Percentiles rank a stretch among this genome's conserved stretches.
phyloP scores from a whole-genome alignment of 176 grass and related monocot genomes.

The Lolium perenne region DNA sequence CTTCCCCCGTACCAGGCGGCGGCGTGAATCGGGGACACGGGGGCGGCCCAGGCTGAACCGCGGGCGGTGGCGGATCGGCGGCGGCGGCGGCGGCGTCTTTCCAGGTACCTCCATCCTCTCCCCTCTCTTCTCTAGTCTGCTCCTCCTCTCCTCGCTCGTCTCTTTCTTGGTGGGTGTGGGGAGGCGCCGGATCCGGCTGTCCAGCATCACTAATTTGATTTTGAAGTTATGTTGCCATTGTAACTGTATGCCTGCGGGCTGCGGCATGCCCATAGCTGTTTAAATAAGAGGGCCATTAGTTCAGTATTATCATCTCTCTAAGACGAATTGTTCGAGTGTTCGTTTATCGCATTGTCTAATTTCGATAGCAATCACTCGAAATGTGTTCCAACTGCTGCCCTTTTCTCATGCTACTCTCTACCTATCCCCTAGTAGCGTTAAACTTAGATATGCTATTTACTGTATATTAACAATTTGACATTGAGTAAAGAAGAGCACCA shows the following conservation, averaged over 20 bases:
- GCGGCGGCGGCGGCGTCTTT: neutral
- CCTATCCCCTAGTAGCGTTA: neutral
- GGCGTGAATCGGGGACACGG: neutral
- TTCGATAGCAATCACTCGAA: neutral
- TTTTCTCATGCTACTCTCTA: neutral
- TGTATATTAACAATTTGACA: neutral
- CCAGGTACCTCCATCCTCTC: neutral
- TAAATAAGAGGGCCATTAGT: neutral
- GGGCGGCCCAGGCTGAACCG: neutral
- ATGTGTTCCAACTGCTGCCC: neutral
- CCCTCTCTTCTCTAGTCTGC: neutral
- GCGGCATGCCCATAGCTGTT: neutral
- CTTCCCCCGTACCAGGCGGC: neutral
- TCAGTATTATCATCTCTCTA: neutral
- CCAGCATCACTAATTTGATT: neutral
- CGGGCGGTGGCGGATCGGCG: neutral
- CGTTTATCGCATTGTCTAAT: neutral
- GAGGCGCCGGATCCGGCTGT: neutral
- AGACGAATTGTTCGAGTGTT: neutral
- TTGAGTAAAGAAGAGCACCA: neutral
- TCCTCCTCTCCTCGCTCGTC: neutral
- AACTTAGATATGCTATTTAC: neutral
- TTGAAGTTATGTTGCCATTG: neutral
- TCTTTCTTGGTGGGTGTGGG: neutral
- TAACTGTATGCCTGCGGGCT: neutral